phyloP scores from a whole-genome alignment of 805 yeast species.

The Limtongia smithiae region DNA sequence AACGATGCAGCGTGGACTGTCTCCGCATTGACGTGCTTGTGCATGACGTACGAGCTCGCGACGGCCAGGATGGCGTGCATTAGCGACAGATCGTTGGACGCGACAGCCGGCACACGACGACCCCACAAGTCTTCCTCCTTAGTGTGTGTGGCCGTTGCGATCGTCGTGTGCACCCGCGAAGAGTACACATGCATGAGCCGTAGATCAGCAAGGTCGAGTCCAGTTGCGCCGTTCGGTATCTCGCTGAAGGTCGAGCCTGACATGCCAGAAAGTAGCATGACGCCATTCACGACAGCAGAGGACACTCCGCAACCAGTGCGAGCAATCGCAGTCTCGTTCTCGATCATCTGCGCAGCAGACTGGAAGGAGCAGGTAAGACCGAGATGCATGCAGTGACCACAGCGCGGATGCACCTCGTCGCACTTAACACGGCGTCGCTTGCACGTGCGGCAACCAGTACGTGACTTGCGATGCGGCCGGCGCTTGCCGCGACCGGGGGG shows the following conservation, averaged over 20 bases:
- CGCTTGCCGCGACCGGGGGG: constrained; percentile 43
- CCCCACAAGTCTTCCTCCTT: constrained; percentile 77
- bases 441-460: constrained; percentile 86
- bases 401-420: constrained; percentile 78
- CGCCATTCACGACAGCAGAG: not conserved
- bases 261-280: not conserved
- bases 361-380: constrained; percentile 70
- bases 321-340: constrained; percentile 17
- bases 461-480: constrained; percentile 82
- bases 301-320: constrained; percentile 9
- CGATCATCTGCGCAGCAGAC: constrained; percentile 16
- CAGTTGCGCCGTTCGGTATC: not conserved
- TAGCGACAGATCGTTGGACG: constrained; percentile 81
- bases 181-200: constrained; percentile 84
- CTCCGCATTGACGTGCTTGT: constrained; percentile 34
- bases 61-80: constrained; percentile 91
- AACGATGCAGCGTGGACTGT: constrained; percentile 30
- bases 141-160: constrained; percentile 86
- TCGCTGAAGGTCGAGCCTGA: not conserved
- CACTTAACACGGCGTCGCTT: constrained; percentile 88
- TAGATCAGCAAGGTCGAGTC: constrained; percentile 68
- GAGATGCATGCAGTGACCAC: constrained; percentile 76
- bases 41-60: constrained; percentile 84
- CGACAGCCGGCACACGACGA: constrained; percentile 79
- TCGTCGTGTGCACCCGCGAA: constrained; percentile 77